Conservation (phyloP, 768 basidiomycete species). For the Tylopilus sp. region DNA sequence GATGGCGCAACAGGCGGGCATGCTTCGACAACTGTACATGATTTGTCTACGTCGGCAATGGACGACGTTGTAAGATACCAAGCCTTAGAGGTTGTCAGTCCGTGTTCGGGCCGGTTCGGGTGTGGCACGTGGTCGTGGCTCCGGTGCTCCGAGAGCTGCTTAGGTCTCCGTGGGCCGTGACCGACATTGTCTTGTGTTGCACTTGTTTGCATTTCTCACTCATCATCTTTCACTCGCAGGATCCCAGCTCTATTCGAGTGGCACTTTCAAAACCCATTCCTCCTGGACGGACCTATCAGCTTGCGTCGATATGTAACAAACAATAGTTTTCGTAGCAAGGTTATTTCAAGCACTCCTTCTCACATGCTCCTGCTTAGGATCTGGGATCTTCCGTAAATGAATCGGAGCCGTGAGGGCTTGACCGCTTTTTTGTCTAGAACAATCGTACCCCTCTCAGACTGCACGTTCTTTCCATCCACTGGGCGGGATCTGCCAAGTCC, state of each 20-base stretch:
- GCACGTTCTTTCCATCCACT: not conserved
- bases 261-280: not conserved
- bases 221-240: not conserved
- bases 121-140: not conserved
- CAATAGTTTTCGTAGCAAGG: not conserved
- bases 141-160: not conserved
- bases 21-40: not conserved
- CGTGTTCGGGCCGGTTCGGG: not conserved
- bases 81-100: too few relatives aligned
- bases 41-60: not conserved
- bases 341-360: conserved; percentile 12
- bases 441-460: not conserved
- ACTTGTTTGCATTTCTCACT: conserved; percentile 11
- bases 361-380: conserved; percentile 4
- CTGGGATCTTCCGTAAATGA: not conserved
- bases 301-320: conserved; percentile 15
- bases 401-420: conserved; percentile 5
- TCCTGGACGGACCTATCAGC: conserved; percentile 14
- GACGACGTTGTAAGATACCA: not conserved
- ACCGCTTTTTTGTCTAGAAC: not conserved
- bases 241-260: conserved; percentile 11
- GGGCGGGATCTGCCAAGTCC: not conserved
- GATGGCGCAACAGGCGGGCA: not conserved
- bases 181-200: not conserved
- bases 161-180: too few relatives aligned